Evolutionary conservation across 306 rosid genomes (phyloP).

Genomic region (Astragalus membranaceus): DNA sequence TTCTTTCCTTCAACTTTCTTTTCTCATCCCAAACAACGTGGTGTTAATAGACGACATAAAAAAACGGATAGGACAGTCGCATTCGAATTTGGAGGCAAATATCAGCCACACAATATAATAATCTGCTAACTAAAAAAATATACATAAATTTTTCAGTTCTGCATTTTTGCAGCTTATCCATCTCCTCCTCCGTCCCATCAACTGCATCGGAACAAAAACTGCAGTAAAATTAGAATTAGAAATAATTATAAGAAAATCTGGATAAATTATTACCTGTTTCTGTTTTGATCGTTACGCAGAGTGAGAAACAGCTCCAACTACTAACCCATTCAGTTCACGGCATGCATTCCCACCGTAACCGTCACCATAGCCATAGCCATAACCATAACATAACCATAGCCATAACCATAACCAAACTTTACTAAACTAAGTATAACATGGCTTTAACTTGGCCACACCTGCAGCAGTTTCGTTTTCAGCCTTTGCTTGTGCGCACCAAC

Average conservation of each 20-base stretch:
- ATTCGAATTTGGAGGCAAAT: neutral
- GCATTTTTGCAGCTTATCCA: neutral
- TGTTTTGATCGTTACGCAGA: slow-evolving; percentile 22
- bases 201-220: neutral
- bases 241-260: neutral
- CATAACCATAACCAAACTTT: neutral
- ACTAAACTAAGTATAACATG: slow-evolving; percentile 27
- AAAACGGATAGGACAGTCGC: neutral
- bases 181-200: neutral
- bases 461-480: slow-evolving; percentile 44
- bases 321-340: slow-evolving; percentile 12
- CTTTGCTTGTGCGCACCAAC: slow-evolving; percentile 29
- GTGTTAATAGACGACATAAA: no score
- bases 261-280: slow-evolving; percentile 5
- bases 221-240: neutral
- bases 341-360: slow-evolving; percentile 38
- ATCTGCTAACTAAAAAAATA: neutral
- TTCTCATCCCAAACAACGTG: no score
- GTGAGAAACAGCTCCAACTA: neutral
- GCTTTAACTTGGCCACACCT: slow-evolving; percentile 45
- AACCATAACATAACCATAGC: neutral
- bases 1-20: no score
- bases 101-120: neutral
- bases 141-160: neutral
- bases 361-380: neutral